These are phyloP conservation scores for Penicillium longicatenatum DNA, from an alignment of 495 filamentous ascomycete genomes.

Conservation along the genomic window DNA sequence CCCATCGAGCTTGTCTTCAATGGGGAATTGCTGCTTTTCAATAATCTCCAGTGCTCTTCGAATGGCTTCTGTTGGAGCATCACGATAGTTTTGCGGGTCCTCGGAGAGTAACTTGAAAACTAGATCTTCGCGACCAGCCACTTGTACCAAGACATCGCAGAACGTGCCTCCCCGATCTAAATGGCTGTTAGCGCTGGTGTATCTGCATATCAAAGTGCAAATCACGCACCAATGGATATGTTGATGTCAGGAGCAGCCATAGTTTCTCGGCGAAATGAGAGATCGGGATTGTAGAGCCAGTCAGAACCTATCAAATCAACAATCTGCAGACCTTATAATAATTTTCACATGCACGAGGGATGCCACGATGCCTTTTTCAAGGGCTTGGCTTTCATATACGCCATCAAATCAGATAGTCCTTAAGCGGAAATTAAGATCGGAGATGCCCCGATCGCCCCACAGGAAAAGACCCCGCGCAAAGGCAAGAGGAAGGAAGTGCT, in stretches of 20 bases:
- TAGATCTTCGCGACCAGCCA: slow-evolving; percentile 35
- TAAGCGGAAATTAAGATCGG: background rate
- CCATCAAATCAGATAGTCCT: background rate
- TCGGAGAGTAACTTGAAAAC: slow-evolving; percentile 79
- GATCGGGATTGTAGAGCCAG: background rate
- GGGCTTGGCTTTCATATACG: background rate
- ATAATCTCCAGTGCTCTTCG: slow-evolving; percentile 74
- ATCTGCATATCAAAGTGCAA: background rate
- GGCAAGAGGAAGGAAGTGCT: background rate
- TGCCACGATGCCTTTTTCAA: background rate
- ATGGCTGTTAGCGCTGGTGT: background rate
- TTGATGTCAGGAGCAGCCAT: background rate
- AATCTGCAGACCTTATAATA: background rate
- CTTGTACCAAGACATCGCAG: slow-evolving; percentile 23
- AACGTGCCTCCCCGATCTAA: slow-evolving; percentile 32
- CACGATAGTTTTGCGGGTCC: slow-evolving; percentile 75
- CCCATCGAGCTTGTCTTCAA: slow-evolving; percentile 14
- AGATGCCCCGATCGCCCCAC: background rate
- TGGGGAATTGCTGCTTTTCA: slow-evolving; percentile 36
- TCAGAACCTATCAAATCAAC: background rate
- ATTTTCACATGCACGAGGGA: background rate
- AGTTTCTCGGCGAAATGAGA: background rate
- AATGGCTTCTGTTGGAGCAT: slow-evolving; percentile 82
- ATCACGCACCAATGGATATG: slow-evolving; percentile 5
- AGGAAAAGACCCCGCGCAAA: background rate